Evolutionary conservation across 495 filamentous ascomycete species (phyloP).

Genomic region (Penicillium odoratum): DNA sequence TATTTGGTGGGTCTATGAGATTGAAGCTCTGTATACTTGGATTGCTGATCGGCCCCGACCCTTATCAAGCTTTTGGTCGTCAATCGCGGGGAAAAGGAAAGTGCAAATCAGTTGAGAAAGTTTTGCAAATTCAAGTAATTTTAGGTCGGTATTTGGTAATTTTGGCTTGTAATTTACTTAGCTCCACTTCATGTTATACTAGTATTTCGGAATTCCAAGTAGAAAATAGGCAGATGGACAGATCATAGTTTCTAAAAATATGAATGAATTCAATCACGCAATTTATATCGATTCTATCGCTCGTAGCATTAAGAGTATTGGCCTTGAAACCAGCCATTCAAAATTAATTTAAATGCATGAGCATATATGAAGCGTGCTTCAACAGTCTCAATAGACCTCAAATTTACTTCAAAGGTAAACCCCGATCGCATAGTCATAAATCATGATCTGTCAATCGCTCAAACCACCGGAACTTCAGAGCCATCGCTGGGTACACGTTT

Average conservation of each 20-base stretch:
- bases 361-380: background rate
- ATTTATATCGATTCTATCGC: background rate
- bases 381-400: background rate
- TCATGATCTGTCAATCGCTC: constrained; percentile 2
- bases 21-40: background rate
- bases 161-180: constrained; percentile 2
- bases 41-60: background rate
- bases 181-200: background rate
- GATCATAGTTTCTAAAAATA: background rate
- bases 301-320: background rate
- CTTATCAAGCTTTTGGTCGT: background rate
- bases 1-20: background rate
- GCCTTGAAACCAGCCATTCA: background rate
- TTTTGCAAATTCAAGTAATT: constrained; percentile 11
- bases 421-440: constrained; percentile 1
- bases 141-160: constrained; percentile 6
- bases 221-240: background rate
- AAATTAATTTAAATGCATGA: background rate
- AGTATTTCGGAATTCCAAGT: too few relatives aligned
- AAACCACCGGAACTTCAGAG: background rate
- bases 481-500: background rate
- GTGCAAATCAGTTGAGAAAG: constrained; percentile 11
- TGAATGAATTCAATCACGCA: background rate
- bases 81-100: constrained; percentile 10
- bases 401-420: background rate